Evolutionary conservation across 2,329 filamentous ascomycete species (phyloP).

Genomic region (Colletotrichum spinosum): DNA sequence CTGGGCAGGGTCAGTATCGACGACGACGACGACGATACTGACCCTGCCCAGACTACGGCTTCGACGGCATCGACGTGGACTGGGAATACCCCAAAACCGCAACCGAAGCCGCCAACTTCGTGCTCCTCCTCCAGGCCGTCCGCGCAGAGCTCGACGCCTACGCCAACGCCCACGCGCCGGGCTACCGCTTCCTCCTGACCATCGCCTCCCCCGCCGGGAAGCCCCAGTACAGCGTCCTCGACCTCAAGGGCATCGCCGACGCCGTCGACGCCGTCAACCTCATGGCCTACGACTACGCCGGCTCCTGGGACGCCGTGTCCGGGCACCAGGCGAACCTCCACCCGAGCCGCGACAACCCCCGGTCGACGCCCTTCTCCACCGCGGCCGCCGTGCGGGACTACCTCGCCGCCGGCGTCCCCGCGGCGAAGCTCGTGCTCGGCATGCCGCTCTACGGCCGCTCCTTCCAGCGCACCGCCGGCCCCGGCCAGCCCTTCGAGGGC

Average conservation of each 20-base stretch:
- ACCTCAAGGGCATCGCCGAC: constrained; percentile 50
- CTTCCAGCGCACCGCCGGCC: constrained; percentile 71
- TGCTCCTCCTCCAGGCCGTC: constrained; percentile 57
- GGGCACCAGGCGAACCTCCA: constrained; percentile 82
- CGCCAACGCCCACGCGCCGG: constrained; percentile 54
- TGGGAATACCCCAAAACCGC: constrained; percentile 52
- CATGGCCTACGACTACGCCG: constrained; percentile 82
- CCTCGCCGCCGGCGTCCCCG: constrained; percentile 68
- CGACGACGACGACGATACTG: background rate
- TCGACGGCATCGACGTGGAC: constrained; percentile 61
- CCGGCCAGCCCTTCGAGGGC: constrained; percentile 72
- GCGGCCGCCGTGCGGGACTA: constrained; percentile 75
- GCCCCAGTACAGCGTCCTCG: constrained; percentile 58
- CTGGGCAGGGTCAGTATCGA: no score
- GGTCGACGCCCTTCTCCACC: constrained; percentile 76
- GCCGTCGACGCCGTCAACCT: constrained; percentile 68
- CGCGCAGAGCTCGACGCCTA: constrained; percentile 62
- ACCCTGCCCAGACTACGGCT: constrained; percentile 69
- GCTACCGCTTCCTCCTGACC: constrained; percentile 65
- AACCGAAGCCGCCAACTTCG: constrained; percentile 56
- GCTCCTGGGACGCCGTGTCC: constrained; percentile 71
- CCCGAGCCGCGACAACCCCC: constrained; percentile 62
- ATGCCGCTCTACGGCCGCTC: constrained; percentile 85
- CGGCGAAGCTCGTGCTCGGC: constrained; percentile 78
- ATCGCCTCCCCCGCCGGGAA: constrained; percentile 64